Evolutionary conservation across 108 stramenopile species (phyloP), one percentile per base, ranked within the genome.

Genomic region (Nannochloropsis gaditana): DNA sequence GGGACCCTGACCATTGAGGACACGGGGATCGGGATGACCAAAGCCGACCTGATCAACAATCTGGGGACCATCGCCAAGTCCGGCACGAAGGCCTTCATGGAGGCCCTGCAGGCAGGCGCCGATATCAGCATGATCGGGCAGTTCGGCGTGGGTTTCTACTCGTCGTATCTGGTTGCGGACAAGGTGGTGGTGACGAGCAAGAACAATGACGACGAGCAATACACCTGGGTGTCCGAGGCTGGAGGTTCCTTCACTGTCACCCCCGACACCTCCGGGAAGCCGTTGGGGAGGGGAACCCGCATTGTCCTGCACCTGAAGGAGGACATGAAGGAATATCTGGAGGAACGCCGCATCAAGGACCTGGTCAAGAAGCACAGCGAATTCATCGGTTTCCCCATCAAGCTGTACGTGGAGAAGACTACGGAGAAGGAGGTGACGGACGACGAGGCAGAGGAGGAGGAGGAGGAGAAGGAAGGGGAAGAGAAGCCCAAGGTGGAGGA

Each of bases 61-160:
- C 94, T 99, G 59, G 99, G 99, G 43, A 99, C 99, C 89, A 99
- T 99, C 90, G 99, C 99, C 93, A 98, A 99, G 94, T 98, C 97
- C 10, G 99, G 99, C 83, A 99, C 99, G 90, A 99, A 98, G 95
- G 95, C 96, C 21, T 99, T 99, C 92, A 99, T 99, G 99, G 99
- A 99, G 94, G 99, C 98, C 31, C 93, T 99, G 45, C 91, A 94
- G 50, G 98, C 97, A 84, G 99, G 99, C 43, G 99, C 99, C 19
- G 99, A 99, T 84, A 99, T 99, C 89, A 95, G 94, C 90, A 99
- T 99, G 98, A 99, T 99, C 92, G 99, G 99, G 73, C 99, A 99
- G 92, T 99, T 99, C 93, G 99, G 99, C 85, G 99, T 99, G 45
- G 99, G 99, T 88, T 99, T 99, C 94, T 99, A 99, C 94, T 98